phyloP scores from a whole-genome alignment of 1,139 yeast species.

The Pichia sp. region DNA sequence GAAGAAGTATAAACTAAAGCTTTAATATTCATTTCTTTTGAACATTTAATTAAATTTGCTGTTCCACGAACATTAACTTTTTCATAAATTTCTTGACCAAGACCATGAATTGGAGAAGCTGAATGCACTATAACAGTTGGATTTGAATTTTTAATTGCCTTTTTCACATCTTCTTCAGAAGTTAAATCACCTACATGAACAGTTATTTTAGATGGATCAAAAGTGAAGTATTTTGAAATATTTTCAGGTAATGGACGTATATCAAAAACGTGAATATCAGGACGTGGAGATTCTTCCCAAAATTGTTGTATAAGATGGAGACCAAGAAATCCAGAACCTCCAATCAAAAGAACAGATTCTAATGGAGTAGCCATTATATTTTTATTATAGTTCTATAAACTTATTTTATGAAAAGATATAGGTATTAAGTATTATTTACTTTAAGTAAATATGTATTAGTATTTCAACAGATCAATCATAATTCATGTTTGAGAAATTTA shows the following conservation, averaged over 20 bases:
- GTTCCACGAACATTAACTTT: conserved; percentile 94
- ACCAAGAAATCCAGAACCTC: conserved; percentile 95
- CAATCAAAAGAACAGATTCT: conserved; percentile 72
- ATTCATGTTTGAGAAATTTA: too few relatives aligned
- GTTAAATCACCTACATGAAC: conserved; percentile 85
- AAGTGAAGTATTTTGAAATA: conserved; percentile 67
- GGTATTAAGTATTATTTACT: too few relatives aligned
- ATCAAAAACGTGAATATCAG: conserved; percentile 81
- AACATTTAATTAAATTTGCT: conserved; percentile 59
- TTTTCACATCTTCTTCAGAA: conserved; percentile 56
- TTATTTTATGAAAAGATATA: too few relatives aligned
- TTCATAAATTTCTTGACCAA: conserved; percentile 70
- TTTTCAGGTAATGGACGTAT: conserved; percentile 77
- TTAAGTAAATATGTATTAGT: too few relatives aligned
- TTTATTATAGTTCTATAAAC: too few relatives aligned
- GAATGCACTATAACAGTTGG: conserved; percentile 88
- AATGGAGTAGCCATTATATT: conserved; percentile 17
- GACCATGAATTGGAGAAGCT: conserved; percentile 94
- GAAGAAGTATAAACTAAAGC: conserved; percentile 93
- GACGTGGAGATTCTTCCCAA: conserved; percentile 57
- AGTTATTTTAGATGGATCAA: conserved; percentile 48
- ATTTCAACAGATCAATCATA: too few relatives aligned
- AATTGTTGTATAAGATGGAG: conserved; percentile 86
- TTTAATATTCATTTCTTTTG: conserved; percentile 45
- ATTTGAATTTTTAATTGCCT: conserved; percentile 52